These are phyloP conservation scores for Eutrema yunnanense DNA, from an alignment of 345 rosid genomes.

Conservation along the genomic window DNA sequence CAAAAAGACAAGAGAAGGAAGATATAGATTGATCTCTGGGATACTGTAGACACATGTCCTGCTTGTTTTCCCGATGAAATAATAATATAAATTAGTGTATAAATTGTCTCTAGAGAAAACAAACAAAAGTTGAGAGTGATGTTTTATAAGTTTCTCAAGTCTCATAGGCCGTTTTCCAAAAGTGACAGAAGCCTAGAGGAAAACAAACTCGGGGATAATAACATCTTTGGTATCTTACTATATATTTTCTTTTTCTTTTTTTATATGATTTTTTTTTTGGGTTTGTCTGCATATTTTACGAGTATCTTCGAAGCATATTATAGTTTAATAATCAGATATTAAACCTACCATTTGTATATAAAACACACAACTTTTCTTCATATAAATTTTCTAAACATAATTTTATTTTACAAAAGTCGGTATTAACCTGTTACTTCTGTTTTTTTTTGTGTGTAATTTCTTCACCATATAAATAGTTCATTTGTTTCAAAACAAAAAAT, in stretches of 20 bases:
- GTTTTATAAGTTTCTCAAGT: conserved; percentile 5
- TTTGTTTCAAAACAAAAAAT: no score
- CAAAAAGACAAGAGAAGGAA: conserved; percentile 1
- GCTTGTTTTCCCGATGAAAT: conserved; percentile 15
- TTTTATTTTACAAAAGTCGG: not conserved
- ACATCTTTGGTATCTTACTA: not conserved
- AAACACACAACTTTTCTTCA: not conserved
- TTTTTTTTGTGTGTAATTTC: not conserved
- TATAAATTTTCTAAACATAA: not conserved
- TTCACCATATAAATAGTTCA: not conserved
- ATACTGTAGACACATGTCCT: conserved; percentile 1
- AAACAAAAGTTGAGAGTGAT: conserved; percentile 8
- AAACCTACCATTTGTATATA: not conserved
- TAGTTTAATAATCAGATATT: not conserved
- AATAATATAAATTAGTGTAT: not conserved
- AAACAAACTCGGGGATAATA: not conserved
- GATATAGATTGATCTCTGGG: not conserved
- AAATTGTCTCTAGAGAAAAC: not conserved
- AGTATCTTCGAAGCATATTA: not conserved
- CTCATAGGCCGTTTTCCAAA: conserved; percentile 1
- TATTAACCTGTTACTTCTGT: no score
- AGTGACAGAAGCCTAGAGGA: conserved; percentile 4
- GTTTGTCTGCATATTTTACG: not conserved
- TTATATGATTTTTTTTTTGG: not conserved
- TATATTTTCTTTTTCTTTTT: not conserved